A percentile compares a stretch with the other conserved stretches of the same genome.
These are phyloP conservation scores for Pythium rhizo-oryzae DNA, from an alignment of 352 stramenopile species.

Conservation along the genomic window DNA sequence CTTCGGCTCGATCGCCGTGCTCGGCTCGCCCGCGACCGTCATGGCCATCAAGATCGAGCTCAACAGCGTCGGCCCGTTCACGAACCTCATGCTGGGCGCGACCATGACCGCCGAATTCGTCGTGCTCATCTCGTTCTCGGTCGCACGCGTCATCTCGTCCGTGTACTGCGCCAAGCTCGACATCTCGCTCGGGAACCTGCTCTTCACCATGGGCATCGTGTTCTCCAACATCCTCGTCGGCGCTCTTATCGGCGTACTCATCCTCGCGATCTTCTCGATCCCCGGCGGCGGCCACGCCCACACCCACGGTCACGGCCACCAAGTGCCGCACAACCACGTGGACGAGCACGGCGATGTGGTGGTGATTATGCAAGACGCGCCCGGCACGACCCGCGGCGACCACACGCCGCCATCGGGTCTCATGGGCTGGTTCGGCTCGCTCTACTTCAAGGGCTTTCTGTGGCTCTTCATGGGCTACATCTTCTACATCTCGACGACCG, in stretches of 20 bases:
- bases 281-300: constrained; percentile 44
- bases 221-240: constrained; percentile 57
- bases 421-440: constrained; percentile 31
- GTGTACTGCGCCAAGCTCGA: constrained; percentile 62
- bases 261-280: constrained; percentile 65
- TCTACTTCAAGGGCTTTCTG: constrained; percentile 67
- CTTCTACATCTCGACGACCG: constrained; percentile 60
- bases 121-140: constrained; percentile 67
- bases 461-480: constrained; percentile 63
- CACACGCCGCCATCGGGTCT: constrained; percentile 30
- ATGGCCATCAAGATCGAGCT: constrained; percentile 83
- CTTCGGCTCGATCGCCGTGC: constrained; percentile 72
- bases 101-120: constrained; percentile 76
- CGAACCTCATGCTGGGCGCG: constrained; percentile 68
- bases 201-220: constrained; percentile 61
- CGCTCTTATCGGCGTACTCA: constrained; percentile 43
- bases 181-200: constrained; percentile 49
- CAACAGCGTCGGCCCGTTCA: constrained; percentile 72
- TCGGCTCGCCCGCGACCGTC: constrained; percentile 62
- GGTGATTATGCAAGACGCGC: constrained; percentile 5
- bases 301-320: constrained; percentile 24
- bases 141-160: constrained; percentile 61
- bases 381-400: constrained; percentile 21
- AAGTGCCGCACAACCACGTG: constrained; percentile 32
- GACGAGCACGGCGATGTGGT: constrained; percentile 17